A percentile compares a stretch with the other conserved stretches of the same genome.
Conservation (phyloP, 768 basidiomycete genomes). For the Trichaptum fuscoviolaceum region DNA sequence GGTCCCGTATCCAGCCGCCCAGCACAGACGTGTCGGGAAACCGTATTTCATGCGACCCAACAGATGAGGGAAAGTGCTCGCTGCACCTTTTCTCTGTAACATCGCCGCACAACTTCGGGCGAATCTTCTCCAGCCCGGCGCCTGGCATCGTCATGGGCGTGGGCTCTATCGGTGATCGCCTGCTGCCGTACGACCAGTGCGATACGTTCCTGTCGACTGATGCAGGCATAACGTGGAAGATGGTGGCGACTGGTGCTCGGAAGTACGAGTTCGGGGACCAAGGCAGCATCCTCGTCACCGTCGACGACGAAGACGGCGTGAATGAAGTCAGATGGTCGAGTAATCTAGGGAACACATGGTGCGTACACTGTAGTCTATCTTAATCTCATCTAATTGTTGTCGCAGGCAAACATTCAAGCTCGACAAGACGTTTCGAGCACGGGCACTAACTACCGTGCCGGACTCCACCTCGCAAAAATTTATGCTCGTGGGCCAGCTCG, state of each 20-base stretch:
- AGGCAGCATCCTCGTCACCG: conserved; percentile 70
- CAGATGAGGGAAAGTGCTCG: conserved; percentile 59
- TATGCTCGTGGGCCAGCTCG: conserved; percentile 75
- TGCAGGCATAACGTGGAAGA: conserved; percentile 82
- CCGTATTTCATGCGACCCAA: conserved; percentile 55
- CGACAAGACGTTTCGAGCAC: conserved; percentile 64
- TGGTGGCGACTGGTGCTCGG: conserved; percentile 69
- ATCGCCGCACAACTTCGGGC: conserved; percentile 86
- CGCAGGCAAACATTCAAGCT: conserved; percentile 66
- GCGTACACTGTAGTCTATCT: no score
- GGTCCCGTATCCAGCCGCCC: conserved; percentile 62
- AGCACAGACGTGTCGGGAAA: conserved; percentile 53
- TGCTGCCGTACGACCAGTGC: conserved; percentile 75
- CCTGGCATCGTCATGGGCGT: conserved; percentile 98
- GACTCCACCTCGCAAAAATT: conserved; percentile 98
- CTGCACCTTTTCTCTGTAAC: conserved; percentile 94
- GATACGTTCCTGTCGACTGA: conserved; percentile 93
- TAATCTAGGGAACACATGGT: conserved; percentile 84
- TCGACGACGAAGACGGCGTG: conserved; percentile 80
- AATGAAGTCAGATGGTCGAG: conserved; percentile 71
- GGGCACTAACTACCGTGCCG: conserved; percentile 80
- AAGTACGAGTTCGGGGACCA: conserved; percentile 97
- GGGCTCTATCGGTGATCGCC: conserved; percentile 69
- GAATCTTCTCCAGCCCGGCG: conserved; percentile 90
- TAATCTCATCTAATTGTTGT: not conserved